A percentile compares a stretch with the other conserved stretches of the same genome.
Conservation (phyloP, 129 eudicot species). For the Glebionis coronaria region DNA sequence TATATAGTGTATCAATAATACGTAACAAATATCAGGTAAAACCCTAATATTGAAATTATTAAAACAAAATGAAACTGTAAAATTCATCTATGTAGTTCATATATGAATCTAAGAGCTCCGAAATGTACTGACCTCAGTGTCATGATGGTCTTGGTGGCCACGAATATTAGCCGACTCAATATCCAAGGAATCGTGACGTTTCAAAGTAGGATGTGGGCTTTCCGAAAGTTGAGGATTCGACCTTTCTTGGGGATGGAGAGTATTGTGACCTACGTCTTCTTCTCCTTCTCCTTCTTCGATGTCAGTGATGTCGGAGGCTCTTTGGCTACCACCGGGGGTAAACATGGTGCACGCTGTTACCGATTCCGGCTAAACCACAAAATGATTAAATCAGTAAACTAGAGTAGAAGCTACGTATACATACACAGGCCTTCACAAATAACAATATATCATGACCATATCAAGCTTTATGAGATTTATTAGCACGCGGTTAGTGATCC, state of each 20-base stretch:
- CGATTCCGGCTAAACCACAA: neutral
- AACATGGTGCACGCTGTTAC: neutral
- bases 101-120: neutral
- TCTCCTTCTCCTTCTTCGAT: constrained; percentile 16
- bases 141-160: constrained; percentile 33
- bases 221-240: constrained; percentile 17
- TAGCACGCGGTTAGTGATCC: no score
- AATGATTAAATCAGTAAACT: no score
- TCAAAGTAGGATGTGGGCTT: constrained; percentile 12
- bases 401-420: no score
- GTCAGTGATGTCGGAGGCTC: constrained; percentile 18
- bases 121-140: constrained; percentile 21
- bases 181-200: constrained; percentile 53
- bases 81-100: no score
- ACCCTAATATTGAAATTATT: no score
- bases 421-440: no score
- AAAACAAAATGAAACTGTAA: no score
- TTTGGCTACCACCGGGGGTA: neutral
- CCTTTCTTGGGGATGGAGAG: neutral
- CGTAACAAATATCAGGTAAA: no score
- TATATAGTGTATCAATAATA: no score
- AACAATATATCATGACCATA: no score
- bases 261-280: no score
- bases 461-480: no score
- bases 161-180: constrained; percentile 46